Conservation (phyloP, 305 asterid genomes). For the Fraxinus angustifolia region DNA sequence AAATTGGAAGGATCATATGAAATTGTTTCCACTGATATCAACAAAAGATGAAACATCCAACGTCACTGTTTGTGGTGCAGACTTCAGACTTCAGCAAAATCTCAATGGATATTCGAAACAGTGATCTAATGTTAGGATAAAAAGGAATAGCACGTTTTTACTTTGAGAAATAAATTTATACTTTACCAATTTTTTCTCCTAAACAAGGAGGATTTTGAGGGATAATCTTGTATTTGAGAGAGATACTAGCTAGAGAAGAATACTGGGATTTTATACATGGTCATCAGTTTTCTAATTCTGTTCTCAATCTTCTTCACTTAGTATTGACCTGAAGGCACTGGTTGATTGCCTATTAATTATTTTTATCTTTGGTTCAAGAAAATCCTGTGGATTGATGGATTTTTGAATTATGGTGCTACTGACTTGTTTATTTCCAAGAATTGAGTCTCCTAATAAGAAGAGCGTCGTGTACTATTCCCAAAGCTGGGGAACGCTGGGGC, state of each 20-base stretch:
- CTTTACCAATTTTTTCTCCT: neutral
- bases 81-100: neutral
- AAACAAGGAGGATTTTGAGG: neutral
- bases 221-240: neutral
- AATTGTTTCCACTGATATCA: neutral
- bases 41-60: neutral
- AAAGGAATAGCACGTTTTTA: neutral
- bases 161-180: neutral
- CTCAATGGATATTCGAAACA: neutral
- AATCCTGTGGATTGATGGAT: neutral
- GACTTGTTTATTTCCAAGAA: neutral
- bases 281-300: neutral
- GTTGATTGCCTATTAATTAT: neutral
- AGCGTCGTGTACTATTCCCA: neutral
- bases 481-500: neutral
- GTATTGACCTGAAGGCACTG: neutral
- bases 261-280: neutral
- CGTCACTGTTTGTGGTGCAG: neutral
- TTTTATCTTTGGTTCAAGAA: neutral
- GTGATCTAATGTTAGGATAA: neutral
- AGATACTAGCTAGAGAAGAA: neutral
- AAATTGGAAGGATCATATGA: neutral
- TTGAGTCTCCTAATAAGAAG: neutral
- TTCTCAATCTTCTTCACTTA: neutral
- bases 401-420: neutral